A percentile compares a stretch with the other conserved stretches of the same genome.
These are phyloP conservation scores for Coemansia sp. DNA, from an alignment of 192 early-diverging fungal genomes.

Conservation along the genomic window DNA sequence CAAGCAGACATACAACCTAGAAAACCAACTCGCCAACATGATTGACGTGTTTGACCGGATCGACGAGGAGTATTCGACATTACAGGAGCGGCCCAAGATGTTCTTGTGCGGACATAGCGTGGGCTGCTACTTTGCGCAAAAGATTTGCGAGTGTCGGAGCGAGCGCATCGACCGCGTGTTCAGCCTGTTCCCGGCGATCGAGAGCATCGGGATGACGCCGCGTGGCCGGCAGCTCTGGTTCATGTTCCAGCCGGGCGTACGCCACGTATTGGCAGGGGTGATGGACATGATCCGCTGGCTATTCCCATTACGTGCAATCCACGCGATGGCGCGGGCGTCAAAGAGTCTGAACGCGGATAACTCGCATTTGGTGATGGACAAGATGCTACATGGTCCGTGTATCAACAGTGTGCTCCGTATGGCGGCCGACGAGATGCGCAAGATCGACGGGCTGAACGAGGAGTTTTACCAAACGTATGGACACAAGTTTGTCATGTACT, in stretches of 20 bases:
- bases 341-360: constrained; percentile 38
- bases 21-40: constrained; percentile 34
- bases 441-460: constrained; percentile 64
- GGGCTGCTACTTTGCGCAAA: constrained; percentile 40
- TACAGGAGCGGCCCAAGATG: constrained; percentile 12
- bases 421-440: constrained; percentile 72
- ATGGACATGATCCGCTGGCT: constrained; percentile 40
- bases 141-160: constrained; percentile 60
- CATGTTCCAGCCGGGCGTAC: constrained; percentile 29
- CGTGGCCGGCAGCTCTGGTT: constrained; percentile 61
- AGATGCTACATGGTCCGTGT: constrained; percentile 62
- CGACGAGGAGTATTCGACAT: constrained; percentile 8
- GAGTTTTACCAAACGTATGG: constrained; percentile 58
- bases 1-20: constrained; percentile 17
- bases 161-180: constrained; percentile 64
- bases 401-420: constrained; percentile 67
- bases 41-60: constrained; percentile 41
- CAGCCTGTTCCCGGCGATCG: constrained; percentile 78
- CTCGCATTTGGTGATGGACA: constrained; percentile 60
- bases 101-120: constrained; percentile 33
- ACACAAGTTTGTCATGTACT: constrained; percentile 76
- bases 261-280: constrained; percentile 24
- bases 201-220: constrained; percentile 72
- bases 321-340: constrained; percentile 12
- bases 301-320: constrained; percentile 23